Conservation (phyloP, 2,329 filamentous ascomycete genomes). For the Bipolaris sorokiniana region DNA sequence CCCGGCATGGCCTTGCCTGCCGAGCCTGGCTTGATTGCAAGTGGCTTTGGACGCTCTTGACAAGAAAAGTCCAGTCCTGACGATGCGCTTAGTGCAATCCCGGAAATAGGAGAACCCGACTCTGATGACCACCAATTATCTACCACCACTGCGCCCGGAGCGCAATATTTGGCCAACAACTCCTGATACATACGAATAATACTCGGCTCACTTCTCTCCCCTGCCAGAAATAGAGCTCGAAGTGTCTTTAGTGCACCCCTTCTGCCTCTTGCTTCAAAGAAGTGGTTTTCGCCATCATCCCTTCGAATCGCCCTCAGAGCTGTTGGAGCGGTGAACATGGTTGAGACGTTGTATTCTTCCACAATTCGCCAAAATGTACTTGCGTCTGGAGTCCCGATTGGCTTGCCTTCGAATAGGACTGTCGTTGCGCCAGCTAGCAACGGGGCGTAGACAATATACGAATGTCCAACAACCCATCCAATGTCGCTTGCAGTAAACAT, state of each 20-base stretch:
- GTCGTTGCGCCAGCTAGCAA: slow-evolving; percentile 85
- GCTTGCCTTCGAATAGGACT: slow-evolving; percentile 92
- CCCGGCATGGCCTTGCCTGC: slow-evolving; percentile 92
- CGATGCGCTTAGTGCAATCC: slow-evolving; percentile 67
- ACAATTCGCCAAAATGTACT: slow-evolving; percentile 87
- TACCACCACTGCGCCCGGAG: slow-evolving; percentile 66
- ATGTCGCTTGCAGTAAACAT: slow-evolving; percentile 84
- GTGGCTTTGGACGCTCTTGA: slow-evolving; percentile 52
- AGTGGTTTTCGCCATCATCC: slow-evolving; percentile 77
- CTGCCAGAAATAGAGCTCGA: slow-evolving; percentile 80
- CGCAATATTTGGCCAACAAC: slow-evolving; percentile 70
- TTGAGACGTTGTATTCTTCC: slow-evolving; percentile 83
- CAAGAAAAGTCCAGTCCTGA: slow-evolving; percentile 62
- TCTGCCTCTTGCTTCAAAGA: slow-evolving; percentile 67
- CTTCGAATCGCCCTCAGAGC: slow-evolving; percentile 86
- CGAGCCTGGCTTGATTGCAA: slow-evolving; percentile 78
- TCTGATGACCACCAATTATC: slow-evolving; percentile 80
- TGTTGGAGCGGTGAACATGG: slow-evolving; percentile 80
- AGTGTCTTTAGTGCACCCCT: slow-evolving; percentile 74
- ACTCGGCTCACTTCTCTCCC: slow-evolving; percentile 85
- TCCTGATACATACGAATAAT: slow-evolving; percentile 82
- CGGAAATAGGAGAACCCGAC: slow-evolving; percentile 71
- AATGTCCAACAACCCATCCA: slow-evolving; percentile 81
- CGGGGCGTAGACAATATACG: slow-evolving; percentile 86
- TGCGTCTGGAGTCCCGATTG: slow-evolving; percentile 84